Evolutionary conservation across 2,329 filamentous ascomycete species (phyloP), one percentile per base, ranked within the genome.

Genomic region (Botrytis squamosa): DNA sequence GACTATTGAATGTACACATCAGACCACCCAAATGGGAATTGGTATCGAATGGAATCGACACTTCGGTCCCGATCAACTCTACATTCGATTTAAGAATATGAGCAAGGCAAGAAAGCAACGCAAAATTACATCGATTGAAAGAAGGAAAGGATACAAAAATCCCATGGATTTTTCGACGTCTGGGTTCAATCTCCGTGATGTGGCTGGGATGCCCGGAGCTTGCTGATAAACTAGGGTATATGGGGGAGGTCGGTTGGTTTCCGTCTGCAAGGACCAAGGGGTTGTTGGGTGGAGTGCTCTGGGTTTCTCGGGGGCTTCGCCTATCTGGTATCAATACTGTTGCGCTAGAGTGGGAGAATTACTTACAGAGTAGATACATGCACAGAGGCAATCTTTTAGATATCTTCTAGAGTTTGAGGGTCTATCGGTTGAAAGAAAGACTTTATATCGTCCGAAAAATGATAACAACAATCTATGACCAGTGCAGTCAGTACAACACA

Each of bases 111-210:
- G 12, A 38, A n/a, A 57, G 25, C n/a, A 18, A 29, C 52, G n/a
- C 6, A 29, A 29, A 29, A n/a, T 5, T 7, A 55, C 25, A 18
- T 29, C 3, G n/a, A 57, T 57, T 29, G 44, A 49, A 49, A 16
- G 22, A 38, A 52, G 14, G 18, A 46, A n/a, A 14, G 14, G 8
- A n/a, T 8, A 20, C 59, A 18, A 25, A 62, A 40, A 62, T 22
- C n/a, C 22, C 25, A 36, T 29, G 20, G 40, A 70, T 25, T 10
- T 36, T 10, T 71, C 59, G 25, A 65, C n/a, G 29, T 29, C 14
- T 20, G n/a, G 25, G 1, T 42, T 62, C 69, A 71, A 65, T 71
- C 69, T 64, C 69, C 59, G 44, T 16, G 25, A 20, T 70, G 40
- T 42, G 38, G 40, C 40, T 64, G n/a, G 40, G 40, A 66, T 67